Evolutionary conservation across 768 basidiomycete genomes (phyloP).

Genomic region (Pleurotus tuoliensis): DNA sequence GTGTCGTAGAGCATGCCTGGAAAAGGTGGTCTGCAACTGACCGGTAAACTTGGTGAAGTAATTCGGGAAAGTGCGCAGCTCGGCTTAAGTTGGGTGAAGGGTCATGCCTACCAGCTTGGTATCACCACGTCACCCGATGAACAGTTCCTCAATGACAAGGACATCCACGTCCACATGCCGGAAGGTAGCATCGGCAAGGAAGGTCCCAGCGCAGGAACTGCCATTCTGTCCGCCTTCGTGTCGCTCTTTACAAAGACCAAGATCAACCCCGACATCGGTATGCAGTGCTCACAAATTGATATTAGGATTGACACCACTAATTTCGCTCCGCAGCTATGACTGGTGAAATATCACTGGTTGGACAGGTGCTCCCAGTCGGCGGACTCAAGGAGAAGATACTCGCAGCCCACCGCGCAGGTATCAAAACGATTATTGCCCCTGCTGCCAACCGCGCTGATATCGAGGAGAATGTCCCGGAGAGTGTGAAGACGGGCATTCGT

Average conservation of each 20-base stretch:
- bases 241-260: constrained; percentile 84
- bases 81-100: constrained; percentile 88
- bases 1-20: constrained; percentile 87
- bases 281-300: constrained; percentile 18
- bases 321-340: constrained; percentile 73
- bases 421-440: constrained; percentile 87
- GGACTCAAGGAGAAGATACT: constrained; percentile 96
- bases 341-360: constrained; percentile 94
- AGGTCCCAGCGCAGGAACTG: constrained; percentile 95
- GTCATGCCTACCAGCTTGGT: constrained; percentile 85
- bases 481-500: constrained; percentile 91
- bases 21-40: constrained; percentile 86
- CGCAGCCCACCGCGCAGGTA: constrained; percentile 94
- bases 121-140: constrained; percentile 71
- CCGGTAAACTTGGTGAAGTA: constrained; percentile 97
- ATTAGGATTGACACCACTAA: too few relatives aligned
- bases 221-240: constrained; percentile 87
- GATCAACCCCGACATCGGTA: constrained; percentile 86
- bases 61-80: constrained; percentile 97
- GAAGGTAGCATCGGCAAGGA: constrained; percentile 93
- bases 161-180: constrained; percentile 97
- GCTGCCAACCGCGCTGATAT: constrained; percentile 91
- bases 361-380: constrained; percentile 94
- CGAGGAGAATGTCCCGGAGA: constrained; percentile 94
- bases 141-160: constrained; percentile 79